These are phyloP conservation scores for Xylaria grammica DNA, from an alignment of 495 filamentous ascomycete species.

Conservation along the genomic window DNA sequence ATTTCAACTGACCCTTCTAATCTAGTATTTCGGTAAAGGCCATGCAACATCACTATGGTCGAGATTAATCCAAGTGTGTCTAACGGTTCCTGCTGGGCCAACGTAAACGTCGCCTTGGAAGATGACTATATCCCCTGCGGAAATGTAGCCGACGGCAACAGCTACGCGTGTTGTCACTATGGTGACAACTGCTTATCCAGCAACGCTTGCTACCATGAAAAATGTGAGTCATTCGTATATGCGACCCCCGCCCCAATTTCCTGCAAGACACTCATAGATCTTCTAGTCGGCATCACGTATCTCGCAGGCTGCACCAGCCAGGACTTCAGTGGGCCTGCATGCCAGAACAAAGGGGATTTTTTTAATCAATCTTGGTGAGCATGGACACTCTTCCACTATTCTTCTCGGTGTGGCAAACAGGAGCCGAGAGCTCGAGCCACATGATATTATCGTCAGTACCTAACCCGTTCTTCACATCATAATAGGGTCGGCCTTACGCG, in stretches of 20 bases:
- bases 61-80: constrained; percentile 28
- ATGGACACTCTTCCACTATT: neutral
- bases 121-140: constrained; percentile 43
- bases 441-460: neutral
- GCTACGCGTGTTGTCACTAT: constrained; percentile 31
- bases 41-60: constrained; percentile 23
- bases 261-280: neutral
- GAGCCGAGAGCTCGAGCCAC: too few species aligned
- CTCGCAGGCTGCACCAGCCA: constrained; percentile 39
- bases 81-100: constrained; percentile 45
- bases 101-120: constrained; percentile 1
- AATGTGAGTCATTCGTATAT: constrained; percentile 20
- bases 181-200: constrained; percentile 31
- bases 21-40: neutral
- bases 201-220: constrained; percentile 28
- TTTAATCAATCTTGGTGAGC: constrained; percentile 31
- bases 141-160: constrained; percentile 37
- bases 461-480: neutral
- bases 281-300: constrained; percentile 32
- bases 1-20: neutral
- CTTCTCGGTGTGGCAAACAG: neutral
- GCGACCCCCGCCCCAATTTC: neutral
- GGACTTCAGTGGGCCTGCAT: constrained; percentile 25
- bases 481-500: constrained; percentile 31
- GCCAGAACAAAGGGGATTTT: constrained; percentile 32